These are phyloP conservation scores for Hanseniaspora osmophila DNA, from an alignment of 805 yeast genomes.

Conservation along the genomic window DNA sequence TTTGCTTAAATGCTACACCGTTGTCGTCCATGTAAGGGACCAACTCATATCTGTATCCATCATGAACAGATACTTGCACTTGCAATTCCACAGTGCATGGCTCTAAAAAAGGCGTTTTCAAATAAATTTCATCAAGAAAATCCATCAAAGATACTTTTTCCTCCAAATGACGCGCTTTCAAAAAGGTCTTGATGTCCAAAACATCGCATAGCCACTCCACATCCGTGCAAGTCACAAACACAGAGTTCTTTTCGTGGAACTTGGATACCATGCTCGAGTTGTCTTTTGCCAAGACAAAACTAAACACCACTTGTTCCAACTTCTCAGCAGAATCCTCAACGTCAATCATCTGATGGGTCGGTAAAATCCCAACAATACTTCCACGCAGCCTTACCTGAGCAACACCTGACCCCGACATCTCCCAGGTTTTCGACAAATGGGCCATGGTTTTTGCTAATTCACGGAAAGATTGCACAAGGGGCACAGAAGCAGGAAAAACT, in stretches of 20 bases:
- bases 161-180: no score
- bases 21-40: no score
- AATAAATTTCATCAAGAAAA: neutral
- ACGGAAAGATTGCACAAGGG: no score
- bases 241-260: slow-evolving; percentile 5
- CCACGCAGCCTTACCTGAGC: neutral
- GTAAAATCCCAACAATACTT: neutral
- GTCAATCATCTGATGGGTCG: neutral
- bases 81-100: no score
- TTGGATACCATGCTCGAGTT: slow-evolving; percentile 10
- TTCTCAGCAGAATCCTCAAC: slow-evolving; percentile 6
- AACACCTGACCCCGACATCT: no score
- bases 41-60: no score
- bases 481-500: no score
- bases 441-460: no score
- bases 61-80: no score
- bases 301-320: slow-evolving; percentile 10
- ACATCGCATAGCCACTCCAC: neutral
- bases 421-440: no score
- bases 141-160: neutral
- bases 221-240: slow-evolving; percentile 1
- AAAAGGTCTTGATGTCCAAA: neutral
- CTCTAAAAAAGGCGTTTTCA: neutral
- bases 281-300: slow-evolving; percentile 11
- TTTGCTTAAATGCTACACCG: no score